Evolutionary conservation across 2,329 filamentous ascomycete species (phyloP).

Genomic region (Colletotrichum ledebouriae): DNA sequence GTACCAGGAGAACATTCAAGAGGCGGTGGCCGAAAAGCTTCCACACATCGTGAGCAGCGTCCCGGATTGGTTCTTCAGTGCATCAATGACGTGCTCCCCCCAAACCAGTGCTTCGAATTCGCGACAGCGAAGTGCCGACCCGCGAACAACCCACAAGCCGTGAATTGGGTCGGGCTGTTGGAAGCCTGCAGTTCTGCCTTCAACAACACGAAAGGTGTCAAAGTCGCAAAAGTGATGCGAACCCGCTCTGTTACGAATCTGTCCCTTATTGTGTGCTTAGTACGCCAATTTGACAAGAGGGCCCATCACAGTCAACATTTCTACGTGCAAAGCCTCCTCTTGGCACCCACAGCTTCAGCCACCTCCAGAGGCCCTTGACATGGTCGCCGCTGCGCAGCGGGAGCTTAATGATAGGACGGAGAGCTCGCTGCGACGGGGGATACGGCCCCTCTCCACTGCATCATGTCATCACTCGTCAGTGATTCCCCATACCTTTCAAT

Average conservation of each 20-base stretch:
- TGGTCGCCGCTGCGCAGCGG: constrained; percentile 28
- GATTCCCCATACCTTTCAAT: background rate
- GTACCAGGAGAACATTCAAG: background rate
- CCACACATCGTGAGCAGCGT: background rate
- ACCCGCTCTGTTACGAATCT: no score
- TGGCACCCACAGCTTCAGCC: constrained; percentile 20
- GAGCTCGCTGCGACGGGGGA: constrained; percentile 3
- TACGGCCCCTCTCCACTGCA: constrained; percentile 39
- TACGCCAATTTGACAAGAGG: background rate
- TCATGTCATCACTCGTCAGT: constrained; percentile 38
- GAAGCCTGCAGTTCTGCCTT: no score
- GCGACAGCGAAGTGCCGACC: no score
- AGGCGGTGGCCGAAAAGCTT: background rate
- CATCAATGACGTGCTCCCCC: no score
- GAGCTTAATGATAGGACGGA: constrained; percentile 22
- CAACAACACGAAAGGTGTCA: background rate
- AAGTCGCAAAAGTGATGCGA: no score
- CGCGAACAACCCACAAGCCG: no score
- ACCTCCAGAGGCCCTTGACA: constrained; percentile 18
- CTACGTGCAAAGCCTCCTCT: constrained; percentile 7
- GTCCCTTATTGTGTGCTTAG: no score
- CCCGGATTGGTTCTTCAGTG: background rate
- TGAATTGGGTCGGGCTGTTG: no score
- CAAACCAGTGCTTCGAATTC: background rate
- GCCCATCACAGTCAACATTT: background rate